These are phyloP conservation scores for Draba incana DNA, from an alignment of 345 rosid species.

Conservation along the genomic window DNA sequence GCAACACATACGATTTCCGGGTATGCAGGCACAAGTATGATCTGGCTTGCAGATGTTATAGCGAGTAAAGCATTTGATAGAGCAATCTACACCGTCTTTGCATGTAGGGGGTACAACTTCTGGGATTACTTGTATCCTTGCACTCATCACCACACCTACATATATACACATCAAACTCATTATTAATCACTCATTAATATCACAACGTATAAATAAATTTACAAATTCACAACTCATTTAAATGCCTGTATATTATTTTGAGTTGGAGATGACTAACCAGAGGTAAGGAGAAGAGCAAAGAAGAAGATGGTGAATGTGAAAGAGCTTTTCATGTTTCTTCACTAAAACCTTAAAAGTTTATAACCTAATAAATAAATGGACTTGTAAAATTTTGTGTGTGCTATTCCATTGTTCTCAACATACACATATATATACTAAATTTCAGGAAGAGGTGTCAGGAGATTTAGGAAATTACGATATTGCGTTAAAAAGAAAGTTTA, in stretches of 20 bases:
- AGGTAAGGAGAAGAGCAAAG: slow-evolving; percentile 24
- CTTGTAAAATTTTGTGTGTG: background rate
- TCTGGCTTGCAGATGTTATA: background rate
- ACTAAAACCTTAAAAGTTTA: background rate
- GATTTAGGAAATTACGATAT: too few species aligned
- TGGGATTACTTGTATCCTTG: slow-evolving; percentile 12
- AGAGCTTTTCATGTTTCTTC: slow-evolving; percentile 26
- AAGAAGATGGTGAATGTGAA: slow-evolving; percentile 26
- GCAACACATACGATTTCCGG: slow-evolving; percentile 16
- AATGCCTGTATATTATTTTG: background rate
- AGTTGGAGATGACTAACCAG: slow-evolving; percentile 21
- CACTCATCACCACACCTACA: slow-evolving; percentile 19
- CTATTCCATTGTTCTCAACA: slow-evolving; percentile 7
- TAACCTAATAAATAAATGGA: background rate
- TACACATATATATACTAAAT: background rate
- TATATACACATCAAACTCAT: slow-evolving; percentile 1
- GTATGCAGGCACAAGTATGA: slow-evolving; percentile 20
- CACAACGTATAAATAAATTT: background rate
- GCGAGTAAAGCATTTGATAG: slow-evolving; percentile 2
- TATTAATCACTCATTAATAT: background rate
- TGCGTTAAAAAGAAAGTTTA: too few species aligned
- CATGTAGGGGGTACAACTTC: background rate
- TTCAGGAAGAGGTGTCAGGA: too few species aligned
- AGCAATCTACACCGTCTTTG: slow-evolving; percentile 11
- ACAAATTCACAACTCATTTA: too few species aligned